These are phyloP conservation scores for Pseudocercospora pini-densiflorae DNA, from an alignment of 2,329 filamentous ascomycete species.

Conservation along the genomic window DNA sequence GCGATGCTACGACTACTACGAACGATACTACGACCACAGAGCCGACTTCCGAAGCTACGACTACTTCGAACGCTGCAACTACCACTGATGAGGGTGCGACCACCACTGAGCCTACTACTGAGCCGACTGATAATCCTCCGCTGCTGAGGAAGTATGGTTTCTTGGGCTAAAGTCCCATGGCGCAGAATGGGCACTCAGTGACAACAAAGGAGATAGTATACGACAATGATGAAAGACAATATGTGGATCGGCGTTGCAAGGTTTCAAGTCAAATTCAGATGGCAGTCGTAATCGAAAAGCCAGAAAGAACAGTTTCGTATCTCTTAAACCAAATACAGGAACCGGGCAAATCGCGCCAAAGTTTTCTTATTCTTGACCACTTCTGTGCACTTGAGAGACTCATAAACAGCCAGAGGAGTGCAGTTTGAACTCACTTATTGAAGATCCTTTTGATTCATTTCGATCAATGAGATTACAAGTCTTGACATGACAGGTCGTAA, in stretches of 20 bases:
- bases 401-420: too few relatives aligned
- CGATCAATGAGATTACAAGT: background rate
- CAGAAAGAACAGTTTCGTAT: too few relatives aligned
- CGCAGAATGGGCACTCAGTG: too few relatives aligned
- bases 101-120: background rate
- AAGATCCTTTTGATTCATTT: background rate
- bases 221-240: background rate
- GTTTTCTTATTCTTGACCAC: too few relatives aligned
- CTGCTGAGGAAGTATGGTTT: background rate
- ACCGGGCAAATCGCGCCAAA: too few relatives aligned
- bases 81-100: background rate
- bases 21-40: background rate
- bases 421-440: too few relatives aligned
- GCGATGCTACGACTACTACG: background rate
- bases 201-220: background rate
- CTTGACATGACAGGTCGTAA: background rate
- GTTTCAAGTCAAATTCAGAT: too few relatives aligned
- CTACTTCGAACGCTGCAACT: background rate
- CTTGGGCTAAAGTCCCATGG: background rate
- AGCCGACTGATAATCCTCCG: background rate
- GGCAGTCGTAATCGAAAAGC: too few relatives aligned
- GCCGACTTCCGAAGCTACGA: background rate
- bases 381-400: too few relatives aligned
- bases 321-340: too few relatives aligned
- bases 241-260: too few relatives aligned